Percentiles rank a stretch among this genome's conserved stretches.
Conservation (phyloP, 768 basidiomycete species). For the Postia placenta region DNA sequence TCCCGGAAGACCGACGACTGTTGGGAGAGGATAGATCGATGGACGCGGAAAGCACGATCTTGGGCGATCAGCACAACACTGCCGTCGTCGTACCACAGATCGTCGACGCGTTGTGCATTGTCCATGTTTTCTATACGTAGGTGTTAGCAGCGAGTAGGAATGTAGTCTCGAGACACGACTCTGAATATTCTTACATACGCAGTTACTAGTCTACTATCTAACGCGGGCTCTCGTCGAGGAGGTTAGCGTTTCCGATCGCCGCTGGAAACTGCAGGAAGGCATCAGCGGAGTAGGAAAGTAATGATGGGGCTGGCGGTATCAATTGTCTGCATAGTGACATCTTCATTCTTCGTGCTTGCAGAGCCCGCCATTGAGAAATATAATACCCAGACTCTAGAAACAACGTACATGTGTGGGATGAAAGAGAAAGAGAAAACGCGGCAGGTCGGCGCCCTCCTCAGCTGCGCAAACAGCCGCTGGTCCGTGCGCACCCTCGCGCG, state of each 20-base stretch:
- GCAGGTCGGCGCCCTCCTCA: not conserved
- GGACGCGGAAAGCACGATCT: constrained; percentile 7
- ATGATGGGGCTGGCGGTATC: not conserved
- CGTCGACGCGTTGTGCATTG: not conserved
- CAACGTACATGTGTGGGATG: not conserved
- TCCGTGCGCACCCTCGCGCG: not conserved
- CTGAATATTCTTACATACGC: too few species aligned
- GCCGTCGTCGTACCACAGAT: constrained; percentile 60
- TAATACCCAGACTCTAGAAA: not conserved
- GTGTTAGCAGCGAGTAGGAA: not conserved
- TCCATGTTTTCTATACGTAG: not conserved
- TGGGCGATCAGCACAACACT: constrained; percentile 55
- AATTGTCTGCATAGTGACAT: not conserved
- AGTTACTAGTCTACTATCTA: too few species aligned
- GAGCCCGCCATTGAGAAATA: not conserved
- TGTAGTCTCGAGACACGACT: too few species aligned
- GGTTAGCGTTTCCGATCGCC: too few species aligned
- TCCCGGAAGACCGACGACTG: constrained; percentile 11
- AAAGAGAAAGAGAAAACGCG: not conserved
- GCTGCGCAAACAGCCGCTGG: not conserved
- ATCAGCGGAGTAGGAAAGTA: not conserved
- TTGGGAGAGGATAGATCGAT: constrained; percentile 8
- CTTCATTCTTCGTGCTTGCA: not conserved
- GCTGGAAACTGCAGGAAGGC: not conserved
- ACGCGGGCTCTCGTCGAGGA: too few species aligned